These are phyloP conservation scores for Penicillium daleae DNA, from an alignment of 495 filamentous ascomycete genomes.

Conservation along the genomic window DNA sequence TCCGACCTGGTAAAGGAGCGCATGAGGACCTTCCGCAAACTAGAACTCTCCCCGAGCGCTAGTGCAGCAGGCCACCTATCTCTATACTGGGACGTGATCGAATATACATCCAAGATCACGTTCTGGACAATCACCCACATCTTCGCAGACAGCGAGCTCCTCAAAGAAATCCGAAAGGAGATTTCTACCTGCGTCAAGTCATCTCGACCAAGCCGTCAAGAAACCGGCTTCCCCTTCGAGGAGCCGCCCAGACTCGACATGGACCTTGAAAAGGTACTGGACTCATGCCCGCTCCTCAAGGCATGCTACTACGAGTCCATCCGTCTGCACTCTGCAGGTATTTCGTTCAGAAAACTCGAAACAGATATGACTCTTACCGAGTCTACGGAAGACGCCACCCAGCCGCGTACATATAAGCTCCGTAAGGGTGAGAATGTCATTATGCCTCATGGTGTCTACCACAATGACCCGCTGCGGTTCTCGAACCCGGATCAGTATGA, in stretches of 20 bases:
- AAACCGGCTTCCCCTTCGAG: conserved; percentile 55
- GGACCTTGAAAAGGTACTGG: conserved; percentile 47
- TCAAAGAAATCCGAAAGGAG: conserved; percentile 57
- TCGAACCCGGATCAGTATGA: conserved; percentile 54
- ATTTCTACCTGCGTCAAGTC: conserved; percentile 50
- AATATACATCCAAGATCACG: conserved; percentile 53
- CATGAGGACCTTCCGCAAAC: conserved; percentile 40
- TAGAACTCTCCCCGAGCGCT: conserved; percentile 34
- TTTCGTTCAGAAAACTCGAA: conserved; percentile 47
- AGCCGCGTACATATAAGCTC: conserved; percentile 49
- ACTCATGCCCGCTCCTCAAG: conserved; percentile 55
- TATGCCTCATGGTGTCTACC: conserved; percentile 53
- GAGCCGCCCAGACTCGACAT: conserved; percentile 56
- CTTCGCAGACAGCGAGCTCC: conserved; percentile 46
- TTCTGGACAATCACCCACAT: conserved; percentile 64
- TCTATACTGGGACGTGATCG: conserved; percentile 58
- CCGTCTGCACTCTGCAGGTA: conserved; percentile 54
- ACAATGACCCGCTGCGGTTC: conserved; percentile 53
- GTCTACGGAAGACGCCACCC: conserved; percentile 42
- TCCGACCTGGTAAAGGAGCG: conserved; percentile 52
- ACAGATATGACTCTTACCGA: conserved; percentile 50
- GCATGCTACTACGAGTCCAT: conserved; percentile 59
- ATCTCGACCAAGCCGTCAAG: conserved; percentile 44
- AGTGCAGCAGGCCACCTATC: conserved; percentile 44
- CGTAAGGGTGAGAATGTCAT: conserved; percentile 52